Evolutionary conservation across 371 early-diverging fungal genomes (phyloP), one percentile per base, ranked within the genome.

Genomic region (Syncephalis plumigaleata): DNA sequence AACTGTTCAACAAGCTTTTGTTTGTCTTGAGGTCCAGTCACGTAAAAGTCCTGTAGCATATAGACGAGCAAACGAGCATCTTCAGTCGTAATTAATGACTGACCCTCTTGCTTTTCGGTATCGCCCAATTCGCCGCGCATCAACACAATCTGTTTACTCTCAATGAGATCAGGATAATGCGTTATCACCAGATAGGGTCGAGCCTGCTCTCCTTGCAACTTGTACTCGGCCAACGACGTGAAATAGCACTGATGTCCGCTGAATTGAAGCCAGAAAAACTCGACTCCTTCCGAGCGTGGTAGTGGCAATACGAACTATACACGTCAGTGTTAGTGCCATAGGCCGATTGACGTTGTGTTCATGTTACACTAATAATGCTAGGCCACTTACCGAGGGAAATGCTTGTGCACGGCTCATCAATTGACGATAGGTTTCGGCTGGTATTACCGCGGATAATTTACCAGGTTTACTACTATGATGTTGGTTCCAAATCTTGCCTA

Each of bases 261-360:
- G 59, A 84, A 81, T 58, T 94, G 92, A 58, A 90, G 51, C 37
- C 87, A 61, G 55, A 78, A 87, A 59, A 91, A 82, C 55, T 94
- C 95, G 38, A 84, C 73, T 15, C 92, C 95, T 20, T 71, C 63
- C 37, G 76, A 73, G 8, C 87, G 71, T 20, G 89, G 87, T 54
- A 91, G 60, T 22, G 94, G 92, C 8, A 94, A 61, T 22, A 91
- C 57, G 65, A 94, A 93, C 83, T 84, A 63, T n/a, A n/a, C n/a
- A n/a, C n/a, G n/a, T 9, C 25, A 4, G 9, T 1, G 9, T 16
- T 23, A 42, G 46, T 42, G 44, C 23, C 17, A 44, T 39, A 46
- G n/a, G n/a, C 2, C 1, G 2, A 20, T 1, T 5, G 9, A 31
- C 13, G 45, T 16, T 47, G 4, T 44, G 21, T 37, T 42, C 36